Percentiles rank a stretch among this genome's conserved stretches.
These are phyloP conservation scores for Furcasterigmium sp. DNA, from an alignment of 2,329 filamentous ascomycete genomes.

Conservation along the genomic window DNA sequence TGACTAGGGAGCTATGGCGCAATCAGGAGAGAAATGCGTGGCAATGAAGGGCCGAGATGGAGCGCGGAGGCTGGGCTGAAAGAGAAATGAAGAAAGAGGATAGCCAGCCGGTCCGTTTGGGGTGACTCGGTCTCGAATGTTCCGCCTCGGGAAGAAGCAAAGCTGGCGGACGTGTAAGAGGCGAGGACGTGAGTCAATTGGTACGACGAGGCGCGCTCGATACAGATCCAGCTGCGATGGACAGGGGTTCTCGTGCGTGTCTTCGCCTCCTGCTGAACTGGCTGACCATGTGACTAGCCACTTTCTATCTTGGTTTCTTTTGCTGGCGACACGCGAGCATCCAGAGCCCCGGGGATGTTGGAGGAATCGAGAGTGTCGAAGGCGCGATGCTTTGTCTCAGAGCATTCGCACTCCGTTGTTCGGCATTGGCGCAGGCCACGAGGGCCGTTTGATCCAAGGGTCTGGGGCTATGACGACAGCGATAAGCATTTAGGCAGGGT, in stretches of 20 bases:
- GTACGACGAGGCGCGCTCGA: too few species aligned
- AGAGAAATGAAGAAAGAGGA: not conserved
- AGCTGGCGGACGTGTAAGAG: not conserved
- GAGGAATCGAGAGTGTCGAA: too few species aligned
- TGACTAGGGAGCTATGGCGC: slow-evolving; percentile 9
- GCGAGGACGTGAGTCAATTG: not conserved
- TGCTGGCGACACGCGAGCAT: too few species aligned
- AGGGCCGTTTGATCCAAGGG: not conserved
- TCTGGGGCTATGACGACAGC: not conserved
- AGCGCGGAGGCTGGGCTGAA: not conserved
- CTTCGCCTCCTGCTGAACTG: too few species aligned
- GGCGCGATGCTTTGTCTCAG: too few species aligned
- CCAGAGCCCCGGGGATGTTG: too few species aligned
- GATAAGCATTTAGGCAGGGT: not conserved
- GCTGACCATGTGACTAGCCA: too few species aligned
- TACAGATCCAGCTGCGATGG: too few species aligned
- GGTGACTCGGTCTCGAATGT: not conserved
- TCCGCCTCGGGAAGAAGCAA: not conserved
- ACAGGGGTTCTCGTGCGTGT: too few species aligned
- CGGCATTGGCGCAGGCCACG: not conserved
- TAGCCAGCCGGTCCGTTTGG: not conserved
- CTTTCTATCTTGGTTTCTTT: too few species aligned
- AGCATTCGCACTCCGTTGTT: too few species aligned
- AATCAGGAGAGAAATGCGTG: slow-evolving; percentile 5
- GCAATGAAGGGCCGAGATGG: not conserved